phyloP scores from a whole-genome alignment of 768 basidiomycete species.

The Rhizopogon vulgaris region DNA sequence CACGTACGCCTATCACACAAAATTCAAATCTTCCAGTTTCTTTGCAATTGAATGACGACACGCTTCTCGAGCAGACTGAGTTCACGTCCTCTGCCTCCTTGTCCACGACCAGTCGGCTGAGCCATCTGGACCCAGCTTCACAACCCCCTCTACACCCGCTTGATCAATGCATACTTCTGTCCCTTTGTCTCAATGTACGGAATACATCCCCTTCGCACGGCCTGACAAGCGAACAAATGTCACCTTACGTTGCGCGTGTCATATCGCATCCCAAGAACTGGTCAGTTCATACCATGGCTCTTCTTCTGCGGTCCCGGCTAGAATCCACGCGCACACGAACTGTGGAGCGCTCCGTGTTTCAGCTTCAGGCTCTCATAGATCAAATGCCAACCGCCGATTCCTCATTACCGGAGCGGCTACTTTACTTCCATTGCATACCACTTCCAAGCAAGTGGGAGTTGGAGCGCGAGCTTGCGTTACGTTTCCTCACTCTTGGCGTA shows the following conservation, averaged over 20 bases:
- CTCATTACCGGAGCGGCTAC: constrained; percentile 62
- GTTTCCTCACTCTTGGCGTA: constrained; percentile 82
- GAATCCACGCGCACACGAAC: constrained; percentile 87
- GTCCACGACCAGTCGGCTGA: constrained; percentile 39
- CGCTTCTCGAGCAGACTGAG: constrained; percentile 87
- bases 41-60: constrained; percentile 88
- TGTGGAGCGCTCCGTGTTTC: constrained; percentile 86
- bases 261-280: constrained; percentile 89
- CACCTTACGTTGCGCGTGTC: constrained; percentile 85
- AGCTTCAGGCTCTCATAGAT: constrained; percentile 92
- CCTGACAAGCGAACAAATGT: constrained; percentile 87
- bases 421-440: constrained; percentile 73
- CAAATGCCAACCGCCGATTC: constrained; percentile 93
- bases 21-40: constrained; percentile 59
- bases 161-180: constrained; percentile 89
- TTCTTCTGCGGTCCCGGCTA: constrained; percentile 87
- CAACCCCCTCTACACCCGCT: constrained; percentile 89
- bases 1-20: constrained; percentile 6
- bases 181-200: constrained; percentile 84
- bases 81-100: constrained; percentile 72
- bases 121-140: constrained; percentile 71
- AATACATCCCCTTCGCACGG: constrained; percentile 89
- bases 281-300: constrained; percentile 95
- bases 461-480: constrained; percentile 81
- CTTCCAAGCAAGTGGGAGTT: constrained; percentile 92